Percentiles rank a stretch among this genome's conserved stretches.
These are phyloP conservation scores for Lecanoromycetidae sp. DNA, from an alignment of 2,329 filamentous ascomycete genomes.

Conservation along the genomic window DNA sequence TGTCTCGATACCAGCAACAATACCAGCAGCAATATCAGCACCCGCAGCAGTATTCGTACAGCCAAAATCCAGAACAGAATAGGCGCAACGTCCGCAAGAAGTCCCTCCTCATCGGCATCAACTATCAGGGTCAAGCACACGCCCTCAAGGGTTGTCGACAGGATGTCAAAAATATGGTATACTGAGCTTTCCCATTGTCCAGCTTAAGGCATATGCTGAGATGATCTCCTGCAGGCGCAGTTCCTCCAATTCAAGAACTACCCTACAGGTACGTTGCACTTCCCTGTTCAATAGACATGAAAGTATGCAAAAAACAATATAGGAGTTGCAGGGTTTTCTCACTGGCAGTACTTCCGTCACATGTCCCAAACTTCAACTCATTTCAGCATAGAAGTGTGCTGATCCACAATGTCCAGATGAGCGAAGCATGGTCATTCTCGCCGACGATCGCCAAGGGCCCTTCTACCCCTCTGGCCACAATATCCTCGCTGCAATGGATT, in stretches of 20 bases:
- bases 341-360: too few relatives aligned
- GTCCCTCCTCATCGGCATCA: slow-evolving; percentile 43
- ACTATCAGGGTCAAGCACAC: slow-evolving; percentile 36
- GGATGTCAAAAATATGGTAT: slow-evolving; percentile 38
- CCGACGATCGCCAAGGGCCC: slow-evolving; percentile 28
- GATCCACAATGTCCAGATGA: too few relatives aligned
- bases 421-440: slow-evolving; percentile 34
- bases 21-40: background rate
- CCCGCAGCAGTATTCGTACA: background rate
- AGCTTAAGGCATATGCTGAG: background rate
- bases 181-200: slow-evolving; percentile 25
- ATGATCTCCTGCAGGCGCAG: slow-evolving; percentile 5
- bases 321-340: too few relatives aligned
- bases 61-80: background rate
- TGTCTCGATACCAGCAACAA: background rate
- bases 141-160: slow-evolving; percentile 37
- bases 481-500: slow-evolving; percentile 43
- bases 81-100: slow-evolving; percentile 24
- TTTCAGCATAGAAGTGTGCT: too few relatives aligned
- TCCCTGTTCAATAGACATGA: too few relatives aligned
- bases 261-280: too few relatives aligned
- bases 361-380: too few relatives aligned
- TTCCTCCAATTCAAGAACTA: slow-evolving; percentile 35
- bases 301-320: too few relatives aligned
- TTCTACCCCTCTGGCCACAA: slow-evolving; percentile 33